Evolutionary conservation across 2,329 filamentous ascomycete species (phyloP), one percentile per base, ranked within the genome.

Genomic region (Penicillium oxalicum): DNA sequence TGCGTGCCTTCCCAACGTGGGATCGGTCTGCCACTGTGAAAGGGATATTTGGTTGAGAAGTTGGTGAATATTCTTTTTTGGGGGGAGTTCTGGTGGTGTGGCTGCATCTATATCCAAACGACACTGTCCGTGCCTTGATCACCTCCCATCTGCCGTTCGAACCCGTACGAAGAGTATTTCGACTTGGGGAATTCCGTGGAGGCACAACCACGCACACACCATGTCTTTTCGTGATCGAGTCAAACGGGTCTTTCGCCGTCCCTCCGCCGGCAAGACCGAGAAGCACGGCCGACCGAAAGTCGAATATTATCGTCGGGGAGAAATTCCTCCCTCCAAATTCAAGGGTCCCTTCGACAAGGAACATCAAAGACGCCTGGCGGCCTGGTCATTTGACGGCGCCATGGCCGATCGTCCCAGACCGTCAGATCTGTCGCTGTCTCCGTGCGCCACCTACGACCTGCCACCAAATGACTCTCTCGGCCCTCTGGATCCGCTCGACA

Each of bases 271-370:
- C 44, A 43, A 43, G 45, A 36, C 50, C 45, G 57, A 59, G 33
- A 59, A 57, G 35, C 60, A 67, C 44, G 62, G 66, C 33, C 70
- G 49, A 32, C 57, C 71, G 40, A 71, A 73, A 50, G 66, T 75
- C 49, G 68, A 75, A 64, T 72, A 76, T 54, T 77, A 76, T 60
- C 70, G 70, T 48, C 70, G 71, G 18, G 58, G 70, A 56, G 74
- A 77, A 56, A 65, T 74, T 13, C 74, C 74, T 1, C 68, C 64
- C 12, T 74, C 74, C 29, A 77, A 77, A 49, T 77, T 76, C 53
- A 66, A 66, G 11, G 74, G 74, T 8, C 74, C 72, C 0, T 72
- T 74, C 52, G 72, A 77, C 52, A 67, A 67, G 44, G 67, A 67
- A 51, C 74, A 76, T 52, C 66, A 73, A 54, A 67, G 69, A 37